Evolutionary conservation across 2,329 filamentous ascomycete species (phyloP), one percentile per base, ranked within the genome.

Genomic region (Monosporascus sp.): DNA sequence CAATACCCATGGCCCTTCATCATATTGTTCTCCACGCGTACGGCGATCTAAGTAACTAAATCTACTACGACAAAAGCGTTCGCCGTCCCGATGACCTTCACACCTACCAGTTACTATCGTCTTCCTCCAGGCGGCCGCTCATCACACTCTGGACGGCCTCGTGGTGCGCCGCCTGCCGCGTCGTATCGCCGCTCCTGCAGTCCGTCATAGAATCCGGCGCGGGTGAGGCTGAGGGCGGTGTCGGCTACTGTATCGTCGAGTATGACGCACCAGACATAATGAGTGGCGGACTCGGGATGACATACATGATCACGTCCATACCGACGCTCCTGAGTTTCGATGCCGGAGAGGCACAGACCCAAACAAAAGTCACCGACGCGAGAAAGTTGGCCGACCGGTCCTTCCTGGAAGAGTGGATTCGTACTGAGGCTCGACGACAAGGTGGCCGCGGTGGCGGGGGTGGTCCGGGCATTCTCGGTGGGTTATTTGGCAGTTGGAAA

Each of bases 81-180:
- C 81, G 80, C 57, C 75, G 74, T 48, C 71, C 75, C 46, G 73
- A 78, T 60, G 75, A 81, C 56, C 77, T 85, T 65, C 67, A 76
- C 62, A 80, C 76, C 18, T 79, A 82, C 67, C 73, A 81, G 52
- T 72, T 78, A n/a, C 70, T 82, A 49, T 80, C 78, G 3, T 74
- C 77, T 2, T 79, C 79, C 6, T 71, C 79, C 6, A 72, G 76
- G 44, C 75, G 68, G 3, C 81, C 82, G 2, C 75, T 84, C n/a
- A 62, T 85, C 51, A 83, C 81, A 1, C 69, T 84, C 41, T 85
- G 81, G 82, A 82, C 80, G 0, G 74, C 81, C 1, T 79, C 78
- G 7, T 84, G 76, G 70, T 84, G 82, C 64, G 67, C 74, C 5
- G 78, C 79, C 17, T 84, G 82, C 65, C 73, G 71, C 46, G 64